Conservation (phyloP, 495 filamentous ascomycete genomes). For the Articulospora tetracladia region DNA sequence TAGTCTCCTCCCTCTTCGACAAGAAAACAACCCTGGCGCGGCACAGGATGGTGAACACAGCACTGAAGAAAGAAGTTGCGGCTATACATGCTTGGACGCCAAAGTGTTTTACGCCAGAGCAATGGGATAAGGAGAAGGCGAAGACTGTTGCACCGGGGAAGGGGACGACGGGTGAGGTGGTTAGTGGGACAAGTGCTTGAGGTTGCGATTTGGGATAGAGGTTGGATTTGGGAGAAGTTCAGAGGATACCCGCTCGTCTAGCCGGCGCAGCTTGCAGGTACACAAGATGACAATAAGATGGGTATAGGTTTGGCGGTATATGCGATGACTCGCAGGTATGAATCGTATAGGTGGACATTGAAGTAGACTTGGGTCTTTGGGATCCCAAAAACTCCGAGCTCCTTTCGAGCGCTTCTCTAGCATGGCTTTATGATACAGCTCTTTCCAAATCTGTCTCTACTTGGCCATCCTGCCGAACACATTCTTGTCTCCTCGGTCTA, state of each 20-base stretch:
- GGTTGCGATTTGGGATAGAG: not conserved
- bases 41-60: conserved; percentile 84
- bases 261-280: no score
- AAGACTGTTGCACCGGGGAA: conserved; percentile 24
- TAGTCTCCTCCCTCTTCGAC: conserved; percentile 83
- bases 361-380: no score
- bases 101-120: conserved; percentile 92
- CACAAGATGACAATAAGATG: no score
- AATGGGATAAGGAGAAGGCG: conserved; percentile 72
- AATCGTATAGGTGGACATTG: no score
- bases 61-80: conserved; percentile 88
- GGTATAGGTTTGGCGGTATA: no score
- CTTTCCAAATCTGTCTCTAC: no score
- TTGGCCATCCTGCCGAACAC: no score
- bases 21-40: conserved; percentile 85
- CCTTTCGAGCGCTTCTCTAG: no score
- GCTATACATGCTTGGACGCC: conserved; percentile 98
- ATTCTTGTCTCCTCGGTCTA: no score
- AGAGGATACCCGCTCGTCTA: not conserved
- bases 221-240: not conserved
- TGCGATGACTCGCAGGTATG: no score
- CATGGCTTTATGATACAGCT: no score
- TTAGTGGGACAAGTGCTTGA: conserved; percentile 23
- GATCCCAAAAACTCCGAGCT: no score
- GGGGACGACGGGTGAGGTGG: conserved; percentile 22